Evolutionary conservation across 305 asterid species (phyloP), one percentile per base, ranked within the genome.

Genomic region (Nicotiana rustica): DNA sequence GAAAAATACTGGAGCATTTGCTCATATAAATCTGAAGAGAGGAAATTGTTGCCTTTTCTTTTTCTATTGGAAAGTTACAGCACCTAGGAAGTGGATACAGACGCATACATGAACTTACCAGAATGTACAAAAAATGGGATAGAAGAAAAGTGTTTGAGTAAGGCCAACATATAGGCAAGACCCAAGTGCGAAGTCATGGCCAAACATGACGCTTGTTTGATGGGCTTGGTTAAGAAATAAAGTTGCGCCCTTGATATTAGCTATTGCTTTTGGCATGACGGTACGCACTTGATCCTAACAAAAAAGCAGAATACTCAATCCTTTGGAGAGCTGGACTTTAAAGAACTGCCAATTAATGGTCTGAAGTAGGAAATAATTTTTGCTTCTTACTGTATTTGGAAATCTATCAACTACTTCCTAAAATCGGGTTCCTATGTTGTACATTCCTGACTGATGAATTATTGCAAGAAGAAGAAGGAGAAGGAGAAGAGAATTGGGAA

Each of bases 381-480:
- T 13, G 57, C 17, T 10, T 49, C 57, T 49, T 0, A 49, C 17
- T 10, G 1, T 49, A 49, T 49, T 49, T 49, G 57, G 4, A 49
- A 49, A 4, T 49, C 15, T 49, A 49, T 49, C 17, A 10, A 49
- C 57, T 49, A 49, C 57, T 49, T 49, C 1, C 17, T 49, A 49
- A 49, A 12, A 1, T 12, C 15, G 57, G 57, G 1, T 0, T 10
- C 13, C 2, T 66, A 31, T 66, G 7, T 3, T 19, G 17, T 19
- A 6, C 57, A 9, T 2, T 66, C 44, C 36, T 36, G 6, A 36
- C 19, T n/a, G 85, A 55, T 67, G 87, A 19, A 29, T 87, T 84
- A 77, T 47, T 65, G 17, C 83, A 80, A 0, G 87, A 71, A 67
- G 86, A 86, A 29, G 31, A 29, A 29, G 31, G 1, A 57, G 90